Evolutionary conservation across 2,329 filamentous ascomycete genomes (phyloP).

Genomic region (Aspergillus texensis): DNA sequence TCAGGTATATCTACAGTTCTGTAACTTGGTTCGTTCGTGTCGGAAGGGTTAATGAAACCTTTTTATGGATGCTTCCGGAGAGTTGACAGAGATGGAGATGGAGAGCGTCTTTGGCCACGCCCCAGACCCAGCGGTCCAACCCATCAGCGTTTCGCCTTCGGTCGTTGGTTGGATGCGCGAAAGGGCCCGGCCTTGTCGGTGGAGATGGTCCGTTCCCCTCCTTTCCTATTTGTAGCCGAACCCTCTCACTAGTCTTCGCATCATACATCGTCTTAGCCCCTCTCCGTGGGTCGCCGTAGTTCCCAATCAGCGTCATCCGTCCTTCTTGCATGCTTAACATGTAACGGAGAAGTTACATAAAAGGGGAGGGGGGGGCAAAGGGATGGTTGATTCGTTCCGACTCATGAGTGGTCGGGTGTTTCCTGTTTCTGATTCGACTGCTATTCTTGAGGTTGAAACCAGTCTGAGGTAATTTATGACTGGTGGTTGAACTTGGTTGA

Average conservation of each 20-base stretch:
- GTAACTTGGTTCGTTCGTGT: background rate
- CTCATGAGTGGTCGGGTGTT: background rate
- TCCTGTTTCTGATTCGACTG: background rate
- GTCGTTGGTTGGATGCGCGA: background rate
- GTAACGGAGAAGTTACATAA: conserved; percentile 15
- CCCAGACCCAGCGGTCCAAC: conserved; percentile 3
- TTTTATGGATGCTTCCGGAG: background rate
- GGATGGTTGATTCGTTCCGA: conserved; percentile 2
- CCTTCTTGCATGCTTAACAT: conserved; percentile 10
- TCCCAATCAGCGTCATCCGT: background rate
- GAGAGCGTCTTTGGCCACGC: background rate
- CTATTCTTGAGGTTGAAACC: background rate
- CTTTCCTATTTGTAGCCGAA: conserved; percentile 25
- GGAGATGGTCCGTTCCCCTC: conserved; percentile 12
- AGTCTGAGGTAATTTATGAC: conserved; percentile 6
- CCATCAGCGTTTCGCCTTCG: conserved; percentile 1
- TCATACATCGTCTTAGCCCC: conserved; percentile 22
- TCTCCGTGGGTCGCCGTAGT: background rate
- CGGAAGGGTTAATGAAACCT: background rate
- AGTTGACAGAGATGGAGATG: background rate
- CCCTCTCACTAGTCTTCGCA: conserved; percentile 24
- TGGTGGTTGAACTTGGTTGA: background rate
- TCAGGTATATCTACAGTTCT: background rate
- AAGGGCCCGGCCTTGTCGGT: conserved; percentile 12
- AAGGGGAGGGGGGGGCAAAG: background rate